A percentile compares a stretch with the other conserved stretches of the same genome.
These are phyloP conservation scores for Plectosphaerella plurivora DNA, from an alignment of 2,329 filamentous ascomycete genomes.

Conservation along the genomic window DNA sequence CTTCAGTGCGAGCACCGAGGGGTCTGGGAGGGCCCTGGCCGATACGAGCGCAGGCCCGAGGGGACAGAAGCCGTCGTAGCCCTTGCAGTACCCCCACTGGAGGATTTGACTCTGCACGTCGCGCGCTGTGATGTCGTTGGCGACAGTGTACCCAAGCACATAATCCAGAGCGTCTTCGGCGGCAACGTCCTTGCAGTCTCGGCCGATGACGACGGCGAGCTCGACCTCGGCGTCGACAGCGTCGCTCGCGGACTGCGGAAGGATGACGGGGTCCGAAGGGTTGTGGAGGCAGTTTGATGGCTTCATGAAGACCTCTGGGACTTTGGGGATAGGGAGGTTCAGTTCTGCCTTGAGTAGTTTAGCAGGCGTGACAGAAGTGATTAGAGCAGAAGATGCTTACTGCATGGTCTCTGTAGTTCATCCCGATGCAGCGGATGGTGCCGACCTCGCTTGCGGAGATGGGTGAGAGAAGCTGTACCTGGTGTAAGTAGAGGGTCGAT, in stretches of 20 bases:
- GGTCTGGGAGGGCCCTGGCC: slow-evolving; percentile 3
- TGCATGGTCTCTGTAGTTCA: slow-evolving; percentile 32
- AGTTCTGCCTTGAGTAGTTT: slow-evolving; percentile 21
- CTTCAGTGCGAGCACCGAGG: slow-evolving; percentile 8
- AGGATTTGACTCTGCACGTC: slow-evolving; percentile 42
- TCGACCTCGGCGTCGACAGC: slow-evolving; percentile 46
- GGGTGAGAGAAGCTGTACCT: slow-evolving; percentile 20
- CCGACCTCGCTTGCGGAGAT: slow-evolving; percentile 44
- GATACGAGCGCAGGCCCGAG: slow-evolving; percentile 26
- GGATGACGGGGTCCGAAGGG: slow-evolving; percentile 33
- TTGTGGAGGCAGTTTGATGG: slow-evolving; percentile 31
- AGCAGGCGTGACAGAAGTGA: not conserved
- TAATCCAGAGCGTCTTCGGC: slow-evolving; percentile 42
- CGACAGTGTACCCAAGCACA: slow-evolving; percentile 51
- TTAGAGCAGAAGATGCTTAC: not conserved
- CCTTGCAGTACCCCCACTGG: slow-evolving; percentile 48
- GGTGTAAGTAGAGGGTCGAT: not conserved
- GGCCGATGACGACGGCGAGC: slow-evolving; percentile 43
- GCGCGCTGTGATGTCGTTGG: slow-evolving; percentile 51
- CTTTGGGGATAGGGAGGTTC: slow-evolving; percentile 12
- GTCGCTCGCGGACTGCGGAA: slow-evolving; percentile 40
- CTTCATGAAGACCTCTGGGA: slow-evolving; percentile 34
- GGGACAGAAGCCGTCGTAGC: slow-evolving; percentile 43
- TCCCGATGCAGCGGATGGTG: slow-evolving; percentile 48
- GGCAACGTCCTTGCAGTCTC: slow-evolving; percentile 40